Evolutionary conservation across 2,329 filamentous ascomycete genomes (phyloP).

Genomic region (Bipolaris sorokiniana): DNA sequence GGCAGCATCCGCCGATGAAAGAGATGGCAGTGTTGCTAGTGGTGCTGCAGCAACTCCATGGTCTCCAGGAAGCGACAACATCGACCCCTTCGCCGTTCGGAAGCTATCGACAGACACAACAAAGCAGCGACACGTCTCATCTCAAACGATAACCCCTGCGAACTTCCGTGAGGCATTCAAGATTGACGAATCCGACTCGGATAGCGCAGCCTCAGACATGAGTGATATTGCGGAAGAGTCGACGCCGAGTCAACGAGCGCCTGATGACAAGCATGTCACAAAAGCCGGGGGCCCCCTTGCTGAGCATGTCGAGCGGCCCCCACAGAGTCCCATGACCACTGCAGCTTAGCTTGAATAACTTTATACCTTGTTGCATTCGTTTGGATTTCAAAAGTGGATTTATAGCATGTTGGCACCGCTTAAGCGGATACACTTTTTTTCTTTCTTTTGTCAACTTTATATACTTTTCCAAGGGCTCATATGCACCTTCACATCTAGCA

Average conservation of each 20-base stretch:
- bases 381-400: slow-evolving; percentile 27
- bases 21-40: slow-evolving; percentile 35
- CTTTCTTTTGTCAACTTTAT: slow-evolving; percentile 14
- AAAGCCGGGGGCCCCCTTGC: slow-evolving; percentile 23
- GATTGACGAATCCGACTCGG: slow-evolving; percentile 30
- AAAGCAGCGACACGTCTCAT: slow-evolving; percentile 46
- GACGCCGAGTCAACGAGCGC: slow-evolving; percentile 15
- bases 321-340: slow-evolving; percentile 18
- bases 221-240: slow-evolving; percentile 45
- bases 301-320: slow-evolving; percentile 18
- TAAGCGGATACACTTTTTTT: slow-evolving; percentile 18
- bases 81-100: slow-evolving; percentile 32
- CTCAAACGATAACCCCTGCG: slow-evolving; percentile 45
- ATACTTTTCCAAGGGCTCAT: slow-evolving; percentile 15
- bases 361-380: slow-evolving; percentile 17
- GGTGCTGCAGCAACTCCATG: slow-evolving; percentile 31
- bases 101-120: slow-evolving; percentile 34
- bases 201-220: slow-evolving; percentile 38
- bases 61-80: slow-evolving; percentile 24
- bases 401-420: slow-evolving; percentile 23
- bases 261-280: slow-evolving; percentile 16
- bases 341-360: slow-evolving; percentile 19
- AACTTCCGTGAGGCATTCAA: slow-evolving; percentile 34
- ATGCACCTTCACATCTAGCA: slow-evolving; percentile 22
- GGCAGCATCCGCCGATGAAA: slow-evolving; percentile 33